These are phyloP conservation scores for Pythium aristosporum DNA, from an alignment of 352 stramenopile genomes.

Conservation along the genomic window DNA sequence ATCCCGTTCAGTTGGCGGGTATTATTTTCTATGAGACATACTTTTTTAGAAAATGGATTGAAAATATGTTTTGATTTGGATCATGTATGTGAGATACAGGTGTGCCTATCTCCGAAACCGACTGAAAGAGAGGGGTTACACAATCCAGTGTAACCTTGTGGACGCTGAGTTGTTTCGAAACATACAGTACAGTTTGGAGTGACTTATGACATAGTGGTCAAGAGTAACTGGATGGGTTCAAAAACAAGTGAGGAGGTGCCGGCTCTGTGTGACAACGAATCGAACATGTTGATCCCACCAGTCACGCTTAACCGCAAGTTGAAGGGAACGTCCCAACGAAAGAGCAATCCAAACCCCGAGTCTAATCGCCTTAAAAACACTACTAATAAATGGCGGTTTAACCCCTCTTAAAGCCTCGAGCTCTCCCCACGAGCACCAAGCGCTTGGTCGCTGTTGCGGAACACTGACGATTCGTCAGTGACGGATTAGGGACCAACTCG, in stretches of 20 bases:
- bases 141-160: background rate
- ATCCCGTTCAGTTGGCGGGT: too few species aligned
- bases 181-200: background rate
- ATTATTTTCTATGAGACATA: too few species aligned
- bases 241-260: constrained; percentile 4
- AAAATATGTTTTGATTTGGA: too few species aligned
- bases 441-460: background rate
- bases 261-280: constrained; percentile 11
- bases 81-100: too few species aligned
- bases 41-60: too few species aligned
- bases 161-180: background rate
- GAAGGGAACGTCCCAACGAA: background rate
- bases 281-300: constrained; percentile 15
- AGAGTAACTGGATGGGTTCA: constrained; percentile 14
- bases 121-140: background rate
- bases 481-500: too few species aligned
- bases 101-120: too few species aligned
- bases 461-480: background rate
- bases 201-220: constrained; percentile 8
- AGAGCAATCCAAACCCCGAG: background rate
- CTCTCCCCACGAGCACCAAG: too few species aligned
- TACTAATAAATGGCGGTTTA: too few species aligned
- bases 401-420: too few species aligned
- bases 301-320: constrained; percentile 5
- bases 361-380: background rate